Conservation (phyloP, 2,329 filamentous ascomycete species). For the Beauveria sp. region DNA sequence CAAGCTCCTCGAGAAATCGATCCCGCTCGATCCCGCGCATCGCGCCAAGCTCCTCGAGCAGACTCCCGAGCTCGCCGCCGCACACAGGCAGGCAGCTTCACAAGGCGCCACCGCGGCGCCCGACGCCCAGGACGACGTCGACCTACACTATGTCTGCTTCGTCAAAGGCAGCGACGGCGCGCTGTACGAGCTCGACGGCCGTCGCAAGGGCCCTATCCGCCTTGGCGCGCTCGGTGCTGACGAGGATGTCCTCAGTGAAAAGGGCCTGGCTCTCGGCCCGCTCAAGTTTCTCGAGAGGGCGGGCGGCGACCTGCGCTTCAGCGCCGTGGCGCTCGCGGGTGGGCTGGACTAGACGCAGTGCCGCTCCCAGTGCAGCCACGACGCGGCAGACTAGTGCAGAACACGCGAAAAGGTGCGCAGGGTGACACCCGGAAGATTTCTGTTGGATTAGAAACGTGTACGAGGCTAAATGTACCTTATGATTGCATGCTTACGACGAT, state of each 20-base stretch:
- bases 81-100: constrained; percentile 70
- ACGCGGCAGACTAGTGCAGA: background rate
- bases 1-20: constrained; percentile 60
- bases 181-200: constrained; percentile 54
- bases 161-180: constrained; percentile 63
- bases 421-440: background rate
- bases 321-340: constrained; percentile 48
- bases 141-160: constrained; percentile 94
- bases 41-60: constrained; percentile 72
- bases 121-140: constrained; percentile 69
- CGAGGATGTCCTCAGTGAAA: constrained; percentile 69
- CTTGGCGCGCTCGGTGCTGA: constrained; percentile 46
- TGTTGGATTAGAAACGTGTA: background rate
- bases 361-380: background rate
- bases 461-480: background rate
- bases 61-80: constrained; percentile 65
- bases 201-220: constrained; percentile 48
- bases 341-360: constrained; percentile 34
- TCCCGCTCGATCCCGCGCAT: constrained; percentile 56
- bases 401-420: background rate
- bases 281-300: constrained; percentile 50
- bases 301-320: constrained; percentile 50
- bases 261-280: constrained; percentile 63
- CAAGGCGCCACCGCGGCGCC: constrained; percentile 75
- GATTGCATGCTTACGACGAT: background rate